Conservation (phyloP, 202 grass and related monocot genomes). For the Schoenoplectus triqueter region DNA sequence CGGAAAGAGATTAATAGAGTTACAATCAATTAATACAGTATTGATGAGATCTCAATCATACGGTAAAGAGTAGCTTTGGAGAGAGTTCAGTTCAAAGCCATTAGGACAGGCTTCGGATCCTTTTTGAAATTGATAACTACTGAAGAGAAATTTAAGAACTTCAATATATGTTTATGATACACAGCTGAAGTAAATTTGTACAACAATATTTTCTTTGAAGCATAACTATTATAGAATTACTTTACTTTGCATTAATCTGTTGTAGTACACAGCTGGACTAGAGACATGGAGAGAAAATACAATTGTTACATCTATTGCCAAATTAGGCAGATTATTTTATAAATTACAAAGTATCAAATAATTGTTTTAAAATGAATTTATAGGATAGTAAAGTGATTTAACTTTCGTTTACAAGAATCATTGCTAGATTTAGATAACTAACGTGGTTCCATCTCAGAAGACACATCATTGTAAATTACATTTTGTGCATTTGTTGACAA, state of each 20-base stretch:
- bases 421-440: conserved; percentile 10
- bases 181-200: background rate
- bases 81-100: no score
- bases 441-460: conserved; percentile 43
- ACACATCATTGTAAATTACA: background rate
- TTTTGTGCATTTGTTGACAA: background rate
- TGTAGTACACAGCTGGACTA: background rate
- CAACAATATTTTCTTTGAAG: background rate
- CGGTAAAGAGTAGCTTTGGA: no score
- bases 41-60: no score
- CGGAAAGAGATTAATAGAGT: no score
- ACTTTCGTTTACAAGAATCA: background rate
- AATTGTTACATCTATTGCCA: background rate
- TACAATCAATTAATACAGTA: no score
- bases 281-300: background rate
- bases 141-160: background rate
- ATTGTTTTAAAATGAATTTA: background rate
- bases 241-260: background rate
- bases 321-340: background rate
- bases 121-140: background rate
- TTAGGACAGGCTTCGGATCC: no score
- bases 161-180: no score
- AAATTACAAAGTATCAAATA: background rate
- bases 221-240: background rate
- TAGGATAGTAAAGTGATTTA: background rate